Evolutionary conservation across 1,284 basidiomycete species (phyloP).

Genomic region (Tranzscheliella williamsii): DNA sequence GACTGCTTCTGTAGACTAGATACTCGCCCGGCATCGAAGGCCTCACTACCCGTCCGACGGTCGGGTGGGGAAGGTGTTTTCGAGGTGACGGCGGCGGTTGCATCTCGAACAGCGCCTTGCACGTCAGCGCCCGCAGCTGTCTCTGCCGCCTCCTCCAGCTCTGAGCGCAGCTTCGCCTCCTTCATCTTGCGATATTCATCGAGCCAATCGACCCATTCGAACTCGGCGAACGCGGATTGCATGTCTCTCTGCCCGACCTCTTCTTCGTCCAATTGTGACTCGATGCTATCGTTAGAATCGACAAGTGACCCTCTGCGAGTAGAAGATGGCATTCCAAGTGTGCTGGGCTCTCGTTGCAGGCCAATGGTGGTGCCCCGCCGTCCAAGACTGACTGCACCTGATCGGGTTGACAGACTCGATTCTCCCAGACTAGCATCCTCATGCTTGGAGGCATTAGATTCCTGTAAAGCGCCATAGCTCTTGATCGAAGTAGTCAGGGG

Average conservation of each 20-base stretch:
- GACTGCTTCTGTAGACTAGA: slow-evolving; percentile 22
- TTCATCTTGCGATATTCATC: slow-evolving; percentile 67
- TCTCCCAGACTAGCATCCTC: background rate
- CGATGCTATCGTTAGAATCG: slow-evolving; percentile 38
- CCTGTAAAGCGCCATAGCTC: slow-evolving; percentile 5
- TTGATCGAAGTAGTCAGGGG: no score
- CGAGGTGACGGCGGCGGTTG: background rate
- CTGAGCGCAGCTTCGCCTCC: slow-evolving; percentile 65
- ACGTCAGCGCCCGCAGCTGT: background rate
- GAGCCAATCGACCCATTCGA: slow-evolving; percentile 69
- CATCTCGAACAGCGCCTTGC: background rate
- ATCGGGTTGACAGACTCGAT: slow-evolving; percentile 4
- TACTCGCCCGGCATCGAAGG: slow-evolving; percentile 8
- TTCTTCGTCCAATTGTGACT: slow-evolving; percentile 38
- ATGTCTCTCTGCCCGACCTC: slow-evolving; percentile 19
- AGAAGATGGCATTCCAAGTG: slow-evolving; percentile 8
- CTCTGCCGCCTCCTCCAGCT: slow-evolving; percentile 44
- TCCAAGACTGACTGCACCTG: slow-evolving; percentile 14
- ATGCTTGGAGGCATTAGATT: slow-evolving; percentile 1
- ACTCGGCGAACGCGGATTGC: slow-evolving; percentile 56
- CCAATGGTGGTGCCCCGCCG: slow-evolving; percentile 41
- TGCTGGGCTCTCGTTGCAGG: slow-evolving; percentile 9
- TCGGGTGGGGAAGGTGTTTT: background rate
- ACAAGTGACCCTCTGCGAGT: slow-evolving; percentile 25
- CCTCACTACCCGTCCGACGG: slow-evolving; percentile 22